Evolutionary conservation across 1,284 basidiomycete genomes (phyloP).

Genomic region (Marasmius fiardii): DNA sequence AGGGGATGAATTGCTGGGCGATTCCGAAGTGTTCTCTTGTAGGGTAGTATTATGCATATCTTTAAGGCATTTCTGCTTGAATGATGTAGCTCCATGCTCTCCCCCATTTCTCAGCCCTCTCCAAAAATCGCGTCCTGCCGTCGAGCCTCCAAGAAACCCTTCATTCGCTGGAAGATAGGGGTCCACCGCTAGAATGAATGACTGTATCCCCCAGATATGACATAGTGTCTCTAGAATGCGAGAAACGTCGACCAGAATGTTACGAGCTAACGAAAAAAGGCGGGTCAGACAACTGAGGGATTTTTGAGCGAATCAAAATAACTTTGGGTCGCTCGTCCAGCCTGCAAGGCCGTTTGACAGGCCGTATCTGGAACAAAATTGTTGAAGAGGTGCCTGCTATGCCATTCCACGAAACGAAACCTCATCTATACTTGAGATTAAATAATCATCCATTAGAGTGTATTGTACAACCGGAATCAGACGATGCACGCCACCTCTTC

Average conservation of each 20-base stretch:
- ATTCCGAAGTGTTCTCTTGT: conserved; percentile 15
- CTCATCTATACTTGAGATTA: conserved; percentile 43
- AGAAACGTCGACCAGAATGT: conserved; percentile 45
- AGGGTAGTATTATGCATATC: conserved; percentile 3
- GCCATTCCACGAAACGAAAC: conserved; percentile 52
- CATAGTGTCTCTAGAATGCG: conserved; percentile 48
- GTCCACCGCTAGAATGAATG: conserved; percentile 59
- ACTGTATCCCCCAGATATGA: conserved; percentile 47
- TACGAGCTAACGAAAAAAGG: conserved; percentile 34
- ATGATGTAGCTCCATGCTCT: conserved; percentile 48
- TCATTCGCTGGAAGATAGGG: conserved; percentile 40
- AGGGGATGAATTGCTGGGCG: background rate
- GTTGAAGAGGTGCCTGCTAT: conserved; percentile 48
- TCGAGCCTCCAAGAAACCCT: conserved; percentile 61
- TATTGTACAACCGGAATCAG: conserved; percentile 2
- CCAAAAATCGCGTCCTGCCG: conserved; percentile 62
- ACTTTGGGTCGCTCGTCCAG: conserved; percentile 6
- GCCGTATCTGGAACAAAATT: background rate
- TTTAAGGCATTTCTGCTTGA: conserved; percentile 44
- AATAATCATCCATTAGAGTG: conserved; percentile 3
- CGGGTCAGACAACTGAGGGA: background rate
- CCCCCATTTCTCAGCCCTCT: conserved; percentile 55
- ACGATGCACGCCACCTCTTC: conserved; percentile 42
- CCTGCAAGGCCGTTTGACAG: background rate
- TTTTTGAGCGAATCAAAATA: background rate